Conservation (phyloP, 176 grass and related monocot genomes). For the Carex cristatella region DNA sequence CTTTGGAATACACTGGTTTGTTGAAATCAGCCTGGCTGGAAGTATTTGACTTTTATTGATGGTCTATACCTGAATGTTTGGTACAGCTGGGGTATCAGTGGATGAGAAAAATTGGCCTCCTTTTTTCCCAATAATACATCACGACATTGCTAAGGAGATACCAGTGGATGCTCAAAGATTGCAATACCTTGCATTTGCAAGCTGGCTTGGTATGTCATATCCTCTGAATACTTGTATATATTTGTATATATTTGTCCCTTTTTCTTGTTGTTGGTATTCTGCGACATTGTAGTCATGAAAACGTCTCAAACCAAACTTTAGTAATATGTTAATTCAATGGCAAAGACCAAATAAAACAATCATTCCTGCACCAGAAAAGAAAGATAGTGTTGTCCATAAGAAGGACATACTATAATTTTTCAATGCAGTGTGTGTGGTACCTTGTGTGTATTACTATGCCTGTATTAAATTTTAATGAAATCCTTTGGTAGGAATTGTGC, state of each 20-base stretch:
- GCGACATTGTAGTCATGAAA: slow-evolving; percentile 29
- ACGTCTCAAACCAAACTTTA: neutral
- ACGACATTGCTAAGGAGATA: slow-evolving; percentile 91
- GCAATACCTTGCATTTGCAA: slow-evolving; percentile 84
- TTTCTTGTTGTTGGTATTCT: slow-evolving; percentile 44
- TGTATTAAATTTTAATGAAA: slow-evolving; percentile 5
- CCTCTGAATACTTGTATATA: slow-evolving; percentile 23
- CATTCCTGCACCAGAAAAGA: neutral
- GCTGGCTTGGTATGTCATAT: slow-evolving; percentile 58
- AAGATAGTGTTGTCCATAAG: neutral
- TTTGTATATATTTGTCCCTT: slow-evolving; percentile 30
- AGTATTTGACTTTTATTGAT: neutral
- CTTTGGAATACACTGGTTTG: neutral
- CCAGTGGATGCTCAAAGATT: slow-evolving; percentile 69
- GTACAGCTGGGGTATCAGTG: slow-evolving; percentile 50
- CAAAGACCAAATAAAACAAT: neutral
- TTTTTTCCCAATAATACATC: slow-evolving; percentile 83
- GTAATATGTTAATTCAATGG: neutral
- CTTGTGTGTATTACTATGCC: slow-evolving; percentile 10
- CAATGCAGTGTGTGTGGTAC: neutral
- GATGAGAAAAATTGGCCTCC: slow-evolving; percentile 91
- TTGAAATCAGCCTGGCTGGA: neutral
- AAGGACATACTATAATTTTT: neutral
- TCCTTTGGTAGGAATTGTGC: slow-evolving; percentile 63
- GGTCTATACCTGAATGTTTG: neutral